Percentiles rank a stretch among this genome's conserved stretches.
These are phyloP conservation scores for Ogataea paraovalis DNA, from an alignment of 805 yeast species.

Conservation along the genomic window DNA sequence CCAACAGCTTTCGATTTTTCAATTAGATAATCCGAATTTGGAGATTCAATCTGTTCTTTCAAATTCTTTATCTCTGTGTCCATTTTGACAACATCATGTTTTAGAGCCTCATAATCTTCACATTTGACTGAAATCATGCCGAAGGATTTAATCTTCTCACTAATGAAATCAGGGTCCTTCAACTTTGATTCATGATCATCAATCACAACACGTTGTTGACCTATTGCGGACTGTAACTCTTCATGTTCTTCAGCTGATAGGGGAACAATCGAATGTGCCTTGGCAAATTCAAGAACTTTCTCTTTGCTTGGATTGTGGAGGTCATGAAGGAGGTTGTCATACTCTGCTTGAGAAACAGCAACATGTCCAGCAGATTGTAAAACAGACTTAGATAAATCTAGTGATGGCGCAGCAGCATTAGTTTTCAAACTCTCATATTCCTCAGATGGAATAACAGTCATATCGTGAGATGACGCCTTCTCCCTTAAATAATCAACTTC, in stretches of 20 bases:
- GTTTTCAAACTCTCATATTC: conserved; percentile 1
- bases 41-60: conserved; percentile 17
- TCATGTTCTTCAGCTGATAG: conserved; percentile 4
- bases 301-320: conserved; percentile 13
- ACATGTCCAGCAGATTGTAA: conserved; percentile 16
- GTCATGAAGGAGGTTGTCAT: conserved; percentile 5
- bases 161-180: conserved; percentile 7
- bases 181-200: not conserved
- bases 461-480: conserved; percentile 2
- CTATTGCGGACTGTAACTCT: conserved; percentile 7
- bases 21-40: conserved; percentile 18
- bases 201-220: conserved; percentile 4
- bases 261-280: not conserved
- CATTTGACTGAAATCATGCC: conserved; percentile 4
- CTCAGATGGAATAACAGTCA: conserved; percentile 4
- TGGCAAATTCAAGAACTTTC: not conserved
- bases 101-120: conserved; percentile 22
- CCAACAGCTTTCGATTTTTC: conserved; percentile 16
- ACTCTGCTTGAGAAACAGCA: conserved; percentile 12
- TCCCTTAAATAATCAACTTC: conserved; percentile 18
- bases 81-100: not conserved
- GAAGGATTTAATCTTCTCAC: not conserved
- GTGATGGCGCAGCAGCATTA: not conserved
- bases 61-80: conserved; percentile 1
- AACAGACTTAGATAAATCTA: conserved; percentile 2